These are phyloP conservation scores for Teratosphaeria destructans DNA, from an alignment of 2,329 filamentous ascomycete genomes.

Conservation along the genomic window DNA sequence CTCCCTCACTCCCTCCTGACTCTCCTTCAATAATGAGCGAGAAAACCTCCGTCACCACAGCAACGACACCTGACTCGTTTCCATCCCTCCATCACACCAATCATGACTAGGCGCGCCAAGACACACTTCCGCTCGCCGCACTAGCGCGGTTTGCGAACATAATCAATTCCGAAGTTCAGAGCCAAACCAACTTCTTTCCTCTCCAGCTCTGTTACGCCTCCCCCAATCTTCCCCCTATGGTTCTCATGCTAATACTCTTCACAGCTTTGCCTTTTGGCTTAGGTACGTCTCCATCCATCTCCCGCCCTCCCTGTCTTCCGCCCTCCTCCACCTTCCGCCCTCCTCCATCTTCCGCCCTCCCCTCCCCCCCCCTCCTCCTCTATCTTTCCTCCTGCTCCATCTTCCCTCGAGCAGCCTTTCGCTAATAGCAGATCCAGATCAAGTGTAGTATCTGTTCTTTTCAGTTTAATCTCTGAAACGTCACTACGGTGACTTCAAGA, in stretches of 20 bases:
- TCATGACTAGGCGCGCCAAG: too few species aligned
- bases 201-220: neutral
- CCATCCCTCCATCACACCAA: too few species aligned
- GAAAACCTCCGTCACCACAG: too few species aligned
- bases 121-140: too few species aligned
- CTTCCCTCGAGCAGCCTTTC: neutral
- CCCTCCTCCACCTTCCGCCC: too few species aligned
- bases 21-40: too few species aligned
- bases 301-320: too few species aligned
- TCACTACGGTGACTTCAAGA: conserved; percentile 62
- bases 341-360: too few species aligned
- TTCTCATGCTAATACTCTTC: neutral
- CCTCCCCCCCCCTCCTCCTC: too few species aligned
- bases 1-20: too few species aligned
- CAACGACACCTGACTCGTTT: too few species aligned
- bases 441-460: conserved; percentile 50
- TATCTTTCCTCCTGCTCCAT: neutral
- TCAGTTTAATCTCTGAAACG: conserved; percentile 94
- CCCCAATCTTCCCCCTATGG: neutral
- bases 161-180: neutral
- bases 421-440: neutral
- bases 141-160: too few species aligned
- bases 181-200: neutral
- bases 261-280: conserved; percentile 5
- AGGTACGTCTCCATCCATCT: neutral